phyloP scores from a whole-genome alignment of 2,329 filamentous ascomycete species.

The Lasiodiplodia citricola region DNA sequence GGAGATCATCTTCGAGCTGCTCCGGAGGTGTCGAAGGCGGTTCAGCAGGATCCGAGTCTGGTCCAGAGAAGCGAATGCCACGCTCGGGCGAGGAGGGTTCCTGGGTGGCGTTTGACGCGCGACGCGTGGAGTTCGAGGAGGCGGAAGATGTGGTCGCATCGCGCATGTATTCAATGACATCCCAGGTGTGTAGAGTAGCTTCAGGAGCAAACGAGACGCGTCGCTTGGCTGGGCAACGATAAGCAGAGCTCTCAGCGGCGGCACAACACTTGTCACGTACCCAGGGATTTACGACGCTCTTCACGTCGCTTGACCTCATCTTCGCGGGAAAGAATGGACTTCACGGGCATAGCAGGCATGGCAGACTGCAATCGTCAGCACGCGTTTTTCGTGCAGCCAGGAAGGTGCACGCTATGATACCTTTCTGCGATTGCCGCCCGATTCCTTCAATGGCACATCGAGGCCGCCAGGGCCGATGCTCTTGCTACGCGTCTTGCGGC shows the following conservation, averaged over 20 bases:
- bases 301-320: constrained; percentile 71
- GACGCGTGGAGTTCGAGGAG: constrained; percentile 75
- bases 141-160: constrained; percentile 79
- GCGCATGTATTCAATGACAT: constrained; percentile 86
- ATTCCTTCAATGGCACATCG: constrained; percentile 74
- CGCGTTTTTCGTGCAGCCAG: not conserved
- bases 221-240: constrained; percentile 67
- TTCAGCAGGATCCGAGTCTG: constrained; percentile 58
- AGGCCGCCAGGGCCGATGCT: constrained; percentile 92
- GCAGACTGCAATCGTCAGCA: constrained; percentile 46
- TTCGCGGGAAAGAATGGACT: constrained; percentile 61
- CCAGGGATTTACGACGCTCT: constrained; percentile 88
- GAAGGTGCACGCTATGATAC: constrained; percentile 52
- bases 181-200: constrained; percentile 95
- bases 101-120: constrained; percentile 67
- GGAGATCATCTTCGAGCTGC: constrained; percentile 62
- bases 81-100: constrained; percentile 35
- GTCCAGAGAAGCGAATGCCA: constrained; percentile 31
- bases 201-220: constrained; percentile 97
- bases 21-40: constrained; percentile 68
- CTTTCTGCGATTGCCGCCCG: constrained; percentile 77
- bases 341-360: constrained; percentile 58
- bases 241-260: not conserved
- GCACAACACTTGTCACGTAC: constrained; percentile 41
- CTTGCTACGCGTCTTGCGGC: constrained; percentile 73